Base-by-base conservation (phyloP, 371 early-diverging fungal genomes). In the Mortierella sp. region DNA sequence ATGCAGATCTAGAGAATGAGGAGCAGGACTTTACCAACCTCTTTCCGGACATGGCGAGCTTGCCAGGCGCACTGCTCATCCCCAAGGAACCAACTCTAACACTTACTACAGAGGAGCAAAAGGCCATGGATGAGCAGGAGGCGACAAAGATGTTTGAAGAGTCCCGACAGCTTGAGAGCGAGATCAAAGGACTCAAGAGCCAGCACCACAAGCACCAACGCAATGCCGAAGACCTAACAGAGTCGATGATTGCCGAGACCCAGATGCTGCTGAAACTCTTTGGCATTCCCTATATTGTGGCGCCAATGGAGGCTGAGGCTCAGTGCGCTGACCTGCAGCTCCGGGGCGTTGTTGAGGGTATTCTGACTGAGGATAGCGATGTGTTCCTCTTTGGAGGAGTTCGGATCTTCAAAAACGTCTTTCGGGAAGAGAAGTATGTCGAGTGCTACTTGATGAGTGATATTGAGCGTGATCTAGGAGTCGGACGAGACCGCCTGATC, bases 331-430 rank as follows among this genome's bases (percentile, higher is more conserved):
- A 89, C 69, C 87, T 99, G 29, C 86, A 90, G 3, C 65, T 79
- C 0, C 76, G 89, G 4, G 85, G 87, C 0, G 88, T 98, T 14
- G 97, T 99, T 0, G 99, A 99, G 79, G 99, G 99, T 0, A 96
- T 99, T 48, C 91, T 99, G 52, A 98, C 99, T 0, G 99, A 99
- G 83, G 99, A 99, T 79, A 97, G 96, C 31, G 99, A 99, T 87
- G 96, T 99, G 4, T 96, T 99, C 76, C 86, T 99, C 37, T 99
- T 99, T 92, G 99, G 99, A 26, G 97, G 93, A 0, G 87, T 87
- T n/a, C 86, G 88, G 4, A 92, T 99, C 2, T 99, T 96, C 84
- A 96, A 95, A 78, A 96, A 99, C 85, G 93, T 99, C 88, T 99
- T 99, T 88, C 95, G 94, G 75, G 93, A 94, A 65, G 92, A 93